Evolutionary conservation across 306 rosid genomes (phyloP), one percentile per base, ranked within the genome.

Genomic region (Lablab purpureus): DNA sequence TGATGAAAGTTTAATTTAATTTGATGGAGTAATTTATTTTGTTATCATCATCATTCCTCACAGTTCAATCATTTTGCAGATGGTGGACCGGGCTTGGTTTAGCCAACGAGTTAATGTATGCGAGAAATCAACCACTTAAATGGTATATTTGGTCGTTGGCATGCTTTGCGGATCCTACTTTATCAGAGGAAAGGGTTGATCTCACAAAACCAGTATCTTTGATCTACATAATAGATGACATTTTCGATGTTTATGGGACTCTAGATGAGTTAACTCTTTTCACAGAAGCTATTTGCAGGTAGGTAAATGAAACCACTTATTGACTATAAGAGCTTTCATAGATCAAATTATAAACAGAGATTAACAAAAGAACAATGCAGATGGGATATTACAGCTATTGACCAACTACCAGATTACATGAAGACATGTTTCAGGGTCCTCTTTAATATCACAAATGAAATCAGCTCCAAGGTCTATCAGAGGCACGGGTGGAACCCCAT

Each of bases 71-170:
- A 2, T 56, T 18, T 19, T 49, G 74, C 72, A 67, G 96, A 59
- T 89, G 93, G 96, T 93, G 98, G 97, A 85, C 45, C 60, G 84
- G 72, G 11, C 79, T 87, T 62, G 98, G 90, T 14, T 84, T 91
- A 77, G 83, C 78, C 0, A 82, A 83, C 21, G 88, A 89, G 56
- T 72, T 93, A 62, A 75, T 49, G 46, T 76, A 78, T 71, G 93
- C 89, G 0, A 88, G 97, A 78, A 87, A 89, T 50, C 92, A 91
- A 60, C 97, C 97, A 17, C 75, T 89, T 0, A 93, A 91, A 87
- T 93, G 98, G 98, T 86, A 89, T 75, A 46, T 83, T 1, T 87
- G 89, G 82, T 84, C 94, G 3, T 22, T 90, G 82, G 92, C 86
- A 52, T 81, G 89, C 68, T 84, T 87, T 5, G 6, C 84, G 6